Percentiles rank a stretch among this genome's conserved stretches.
Conservation (phyloP, 257 asterid genomes). For the Primulina eburnea region DNA sequence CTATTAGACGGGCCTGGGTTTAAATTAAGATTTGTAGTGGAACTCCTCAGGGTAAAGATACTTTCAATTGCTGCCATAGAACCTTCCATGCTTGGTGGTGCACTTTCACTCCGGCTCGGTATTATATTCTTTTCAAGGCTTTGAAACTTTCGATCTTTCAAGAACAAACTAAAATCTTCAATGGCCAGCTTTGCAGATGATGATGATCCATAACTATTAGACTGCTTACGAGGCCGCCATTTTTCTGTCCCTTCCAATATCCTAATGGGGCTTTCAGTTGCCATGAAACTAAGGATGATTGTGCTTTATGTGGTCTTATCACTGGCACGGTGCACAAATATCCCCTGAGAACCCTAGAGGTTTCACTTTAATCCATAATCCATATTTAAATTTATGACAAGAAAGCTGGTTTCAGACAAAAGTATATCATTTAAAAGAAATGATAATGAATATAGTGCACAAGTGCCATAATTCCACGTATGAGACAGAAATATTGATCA, state of each 20-base stretch:
- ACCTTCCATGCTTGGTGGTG: conserved; percentile 61
- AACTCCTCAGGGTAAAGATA: conserved; percentile 28
- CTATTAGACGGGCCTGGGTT: conserved; percentile 1
- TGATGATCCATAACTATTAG: conserved; percentile 30
- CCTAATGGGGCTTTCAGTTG: conserved; percentile 45
- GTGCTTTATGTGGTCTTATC: conserved; percentile 15
- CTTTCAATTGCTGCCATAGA: conserved; percentile 38
- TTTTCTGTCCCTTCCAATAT: conserved; percentile 32
- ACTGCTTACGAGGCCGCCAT: conserved; percentile 32
- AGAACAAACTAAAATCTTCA: conserved; percentile 37
- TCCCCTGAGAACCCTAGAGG: conserved; percentile 23
- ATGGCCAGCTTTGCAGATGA: conserved; percentile 33
- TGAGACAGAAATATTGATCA: background rate
- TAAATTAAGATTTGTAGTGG: conserved; percentile 15
- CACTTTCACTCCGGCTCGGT: conserved; percentile 52
- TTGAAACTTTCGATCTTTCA: conserved; percentile 35
- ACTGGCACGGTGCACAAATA: conserved; percentile 3
- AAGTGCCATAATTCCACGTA: background rate
- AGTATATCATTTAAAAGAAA: background rate
- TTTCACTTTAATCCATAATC: conserved; percentile 6
- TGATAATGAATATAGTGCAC: background rate
- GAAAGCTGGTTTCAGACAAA: background rate
- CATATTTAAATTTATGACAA: conserved; percentile 8
- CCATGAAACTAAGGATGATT: conserved; percentile 29
- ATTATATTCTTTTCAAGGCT: conserved; percentile 32